Base-by-base conservation (phyloP, 768 basidiomycete genomes). In the Hemileccinum impolitum region DNA sequence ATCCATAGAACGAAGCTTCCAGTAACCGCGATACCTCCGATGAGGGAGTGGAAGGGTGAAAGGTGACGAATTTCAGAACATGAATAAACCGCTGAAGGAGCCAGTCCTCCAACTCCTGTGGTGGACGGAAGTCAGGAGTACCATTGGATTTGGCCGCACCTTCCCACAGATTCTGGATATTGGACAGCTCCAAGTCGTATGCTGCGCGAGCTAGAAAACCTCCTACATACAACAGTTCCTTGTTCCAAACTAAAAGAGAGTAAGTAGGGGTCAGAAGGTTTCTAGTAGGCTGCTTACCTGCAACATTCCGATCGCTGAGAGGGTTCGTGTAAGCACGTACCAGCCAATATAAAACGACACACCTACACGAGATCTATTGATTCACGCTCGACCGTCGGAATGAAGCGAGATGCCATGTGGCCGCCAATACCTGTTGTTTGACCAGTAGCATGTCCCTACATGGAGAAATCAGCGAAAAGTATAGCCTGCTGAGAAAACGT, bases 341-440 rank as follows among this genome's bases (percentile, higher is more conserved):
- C 39, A 18, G 14, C 9, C 11, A 15, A 39, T 44, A 45, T 21
- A 43, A 37, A 37, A 32, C 13, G 37, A 17, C 4, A 2, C 19
- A n/a, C 83, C 67, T 60, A 90, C 85, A 92, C 85, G 26, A 94
- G 72, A 67, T 91, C 93, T 54, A 94, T 87, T 0, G 87, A 88
- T 70, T 98, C 95, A 53, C 95, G 80, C 66, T 98, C 95, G 8
- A 98, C 94, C 0, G 94, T 97, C 10, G 93, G 90, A 48, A 98
- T 94, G 62, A 96, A 96, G 3, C 94, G 76, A 9, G 89, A 85
- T 0, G 91, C 75, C 58, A 87, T 74, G 50, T 85, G 80, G 0
- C 82, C 82, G 3, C 78, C 80, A 26, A 84, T 70, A 35, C 95
- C 94, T 1, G 94, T 95, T 10, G 93, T 95, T 69, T 98, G 95